Evolutionary conservation across 257 asterid genomes (phyloP).

Genomic region (Nicotiana paniculata): DNA sequence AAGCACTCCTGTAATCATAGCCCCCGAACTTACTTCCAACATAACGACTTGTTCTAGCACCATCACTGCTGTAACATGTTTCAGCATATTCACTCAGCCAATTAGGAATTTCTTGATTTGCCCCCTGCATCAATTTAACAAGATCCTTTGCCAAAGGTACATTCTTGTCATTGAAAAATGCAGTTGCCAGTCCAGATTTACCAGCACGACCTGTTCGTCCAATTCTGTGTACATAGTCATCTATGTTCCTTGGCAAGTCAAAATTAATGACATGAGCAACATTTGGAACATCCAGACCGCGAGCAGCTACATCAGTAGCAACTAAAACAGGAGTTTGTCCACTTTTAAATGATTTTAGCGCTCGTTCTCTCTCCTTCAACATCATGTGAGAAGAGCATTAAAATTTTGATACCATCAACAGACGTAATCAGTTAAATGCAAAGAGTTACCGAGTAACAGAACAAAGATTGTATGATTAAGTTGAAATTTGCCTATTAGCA

Average conservation of each 20-base stretch:
- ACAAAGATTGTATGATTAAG: not conserved
- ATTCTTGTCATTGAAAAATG: constrained; percentile 64
- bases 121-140: constrained; percentile 50
- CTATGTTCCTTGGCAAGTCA: constrained; percentile 59
- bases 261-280: constrained; percentile 72
- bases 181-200: constrained; percentile 72
- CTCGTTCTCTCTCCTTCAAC: constrained; percentile 65
- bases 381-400: not conserved
- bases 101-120: constrained; percentile 52
- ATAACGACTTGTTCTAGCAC: constrained; percentile 16
- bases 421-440: not conserved
- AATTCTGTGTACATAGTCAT: constrained; percentile 71
- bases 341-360: constrained; percentile 43
- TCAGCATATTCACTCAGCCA: constrained; percentile 48
- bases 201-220: constrained; percentile 91
- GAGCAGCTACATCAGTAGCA: constrained; percentile 76
- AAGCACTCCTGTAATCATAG: constrained; percentile 16
- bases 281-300: constrained; percentile 67
- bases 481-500: not conserved
- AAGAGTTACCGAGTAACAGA: not conserved
- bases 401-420: not conserved
- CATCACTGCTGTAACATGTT: constrained; percentile 17
- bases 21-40: constrained; percentile 26
- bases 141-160: constrained; percentile 42
- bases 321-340: constrained; percentile 64